Conservation (phyloP, 179 eudicot species). For the Silene noctiflora region DNA sequence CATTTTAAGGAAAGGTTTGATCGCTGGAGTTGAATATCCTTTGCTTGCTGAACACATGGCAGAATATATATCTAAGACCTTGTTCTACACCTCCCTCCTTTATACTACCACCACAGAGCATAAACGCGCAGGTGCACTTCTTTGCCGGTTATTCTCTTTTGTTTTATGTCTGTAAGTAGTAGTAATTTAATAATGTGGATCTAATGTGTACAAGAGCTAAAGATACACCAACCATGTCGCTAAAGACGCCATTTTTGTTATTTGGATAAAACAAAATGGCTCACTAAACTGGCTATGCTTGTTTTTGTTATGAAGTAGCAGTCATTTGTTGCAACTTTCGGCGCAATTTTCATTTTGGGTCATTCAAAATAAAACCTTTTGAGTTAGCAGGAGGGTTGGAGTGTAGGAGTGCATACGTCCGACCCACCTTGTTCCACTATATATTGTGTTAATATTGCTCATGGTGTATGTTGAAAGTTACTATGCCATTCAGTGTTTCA, state of each 20-base stretch:
- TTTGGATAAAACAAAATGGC: not conserved
- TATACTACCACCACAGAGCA: conserved; percentile 77
- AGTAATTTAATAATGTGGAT: not conserved
- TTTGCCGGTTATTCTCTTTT: not conserved
- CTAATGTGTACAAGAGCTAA: not conserved
- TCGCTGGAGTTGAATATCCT: conserved; percentile 73
- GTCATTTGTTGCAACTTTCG: not conserved
- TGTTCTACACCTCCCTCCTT: conserved; percentile 86
- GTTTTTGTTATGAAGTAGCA: not conserved
- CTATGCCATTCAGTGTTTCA: not conserved
- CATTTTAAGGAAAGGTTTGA: conserved; percentile 83
- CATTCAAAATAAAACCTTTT: not conserved
- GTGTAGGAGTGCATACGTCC: not conserved
- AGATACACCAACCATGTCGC: not conserved
- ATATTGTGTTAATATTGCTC: not conserved
- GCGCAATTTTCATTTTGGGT: not conserved
- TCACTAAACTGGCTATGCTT: not conserved
- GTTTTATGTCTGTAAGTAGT: not conserved
- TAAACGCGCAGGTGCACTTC: conserved; percentile 55
- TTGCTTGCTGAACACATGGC: conserved; percentile 76
- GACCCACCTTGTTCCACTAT: not conserved
- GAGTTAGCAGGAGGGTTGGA: not conserved
- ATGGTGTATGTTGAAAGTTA: not conserved
- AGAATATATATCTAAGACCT: conserved; percentile 72
- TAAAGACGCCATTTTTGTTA: not conserved